Evolutionary conservation across 139 green algal species (phyloP), one percentile per base, ranked within the genome.

Genomic region (Diplosphaera chodatii): DNA sequence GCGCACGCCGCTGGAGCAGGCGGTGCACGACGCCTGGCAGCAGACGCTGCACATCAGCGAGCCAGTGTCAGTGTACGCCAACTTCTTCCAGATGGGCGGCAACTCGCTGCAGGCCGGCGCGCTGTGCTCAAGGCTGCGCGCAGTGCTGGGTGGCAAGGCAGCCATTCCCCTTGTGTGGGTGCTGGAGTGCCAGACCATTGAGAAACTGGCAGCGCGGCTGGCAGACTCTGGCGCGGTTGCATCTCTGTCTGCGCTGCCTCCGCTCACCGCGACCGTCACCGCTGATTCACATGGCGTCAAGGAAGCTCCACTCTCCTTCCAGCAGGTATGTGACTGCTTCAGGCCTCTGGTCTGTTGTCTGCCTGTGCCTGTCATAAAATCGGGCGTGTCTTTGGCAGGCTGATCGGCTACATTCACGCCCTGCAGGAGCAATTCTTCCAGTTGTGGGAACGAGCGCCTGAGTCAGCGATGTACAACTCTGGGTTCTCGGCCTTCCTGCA

Each of bases 361-460:
- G 37, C 37, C 6, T 20, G 37, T 48, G 37, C 10, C 6, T 48
- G 37, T 10, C 6, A 48, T 6, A 6, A 48, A 48, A 48, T 48
- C 37, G n/a, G n/a, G n/a, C n/a, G n/a, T n/a, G 10, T 48, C 6
- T 48, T 48, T 48, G 37, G 8, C 8, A 6, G 8, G 6, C 37
- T 48, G 37, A 20, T 6, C 6, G 3, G 3, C 10, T 4, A 25
- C 48, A 23, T 3, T 27, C 16, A 59, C 8, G 48, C 25, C 13
- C 16, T 55, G 28, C 64, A 76, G 40, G 71, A 76, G 33, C 30
- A 65, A 6, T 56, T 76, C 34, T 29, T 76, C 8, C 32, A 71
- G 3, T n/a, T 55, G 1, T 55, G 64, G 30, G 30, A 76, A 64
- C 22, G 64, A 18, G 63, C 30, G 6, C 55, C 64, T 18, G 28